A percentile compares a stretch with the other conserved stretches of the same genome.
phyloP scores from a whole-genome alignment of 345 rosid genomes.

The Excoecaria agallocha region DNA sequence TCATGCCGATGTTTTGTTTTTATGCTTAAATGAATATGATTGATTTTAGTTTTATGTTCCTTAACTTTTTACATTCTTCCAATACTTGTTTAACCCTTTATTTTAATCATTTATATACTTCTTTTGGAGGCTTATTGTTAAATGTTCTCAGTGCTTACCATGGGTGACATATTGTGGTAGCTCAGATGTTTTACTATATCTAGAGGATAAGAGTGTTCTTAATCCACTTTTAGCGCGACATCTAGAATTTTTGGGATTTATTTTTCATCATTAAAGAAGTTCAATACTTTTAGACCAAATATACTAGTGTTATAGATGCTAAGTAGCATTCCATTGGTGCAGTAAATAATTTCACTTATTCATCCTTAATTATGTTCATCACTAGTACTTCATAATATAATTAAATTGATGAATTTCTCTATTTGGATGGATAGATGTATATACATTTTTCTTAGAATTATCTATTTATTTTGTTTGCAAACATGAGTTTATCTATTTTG shows the following conservation, averaged over 20 bases:
- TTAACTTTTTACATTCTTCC: no score
- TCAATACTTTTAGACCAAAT: constrained; percentile 26
- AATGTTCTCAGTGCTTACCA: constrained; percentile 34
- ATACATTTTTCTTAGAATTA: no score
- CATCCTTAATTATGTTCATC: neutral
- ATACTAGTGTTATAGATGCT: neutral
- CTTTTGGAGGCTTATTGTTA: neutral
- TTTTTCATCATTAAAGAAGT: constrained; percentile 93
- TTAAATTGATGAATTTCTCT: no score
- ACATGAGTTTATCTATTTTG: no score
- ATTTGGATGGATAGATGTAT: no score
- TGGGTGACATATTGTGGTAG: constrained; percentile 62
- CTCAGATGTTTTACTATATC: constrained; percentile 96
- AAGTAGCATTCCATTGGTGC: neutral
- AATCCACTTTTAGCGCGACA: constrained; percentile 91
- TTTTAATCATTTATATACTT: no score
- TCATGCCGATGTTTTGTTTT: no score
- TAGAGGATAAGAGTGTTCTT: constrained; percentile 85
- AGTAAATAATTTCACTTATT: neutral
- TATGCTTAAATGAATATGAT: no score
- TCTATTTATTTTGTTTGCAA: no score
- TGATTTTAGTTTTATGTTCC: no score
- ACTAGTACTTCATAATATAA: neutral
- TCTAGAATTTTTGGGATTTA: constrained; percentile 93
- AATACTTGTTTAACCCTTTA: no score